Evolutionary conservation across 371 early-diverging fungal species (phyloP), one percentile per base, ranked within the genome.

Genomic region (Mortierella sp.): DNA sequence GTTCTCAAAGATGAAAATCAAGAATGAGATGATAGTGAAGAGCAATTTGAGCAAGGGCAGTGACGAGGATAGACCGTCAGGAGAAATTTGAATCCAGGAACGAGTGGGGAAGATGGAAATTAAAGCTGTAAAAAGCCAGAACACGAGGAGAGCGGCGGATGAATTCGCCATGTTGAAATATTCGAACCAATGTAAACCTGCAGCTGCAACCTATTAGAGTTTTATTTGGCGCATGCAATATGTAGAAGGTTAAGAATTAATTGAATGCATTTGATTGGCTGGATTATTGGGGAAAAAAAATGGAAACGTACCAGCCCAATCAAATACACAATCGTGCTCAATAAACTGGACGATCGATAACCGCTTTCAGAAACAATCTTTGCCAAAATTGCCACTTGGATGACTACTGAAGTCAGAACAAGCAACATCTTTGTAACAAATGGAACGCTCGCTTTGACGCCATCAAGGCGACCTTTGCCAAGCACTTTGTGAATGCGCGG

Each of bases 131-230:
- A 90, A 85, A 31, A 95, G 80, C 94, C 94, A 95, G 72, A 88
- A 94, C 61, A 95, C 86, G 37, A 94, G 83, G 35, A 96, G 86
- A 1, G 85, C 77, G 0, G 89, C 86, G 0, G 93, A 92, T 2
- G 93, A 77, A 9, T 91, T 82, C 37, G 88, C 83, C 65, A 88
- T 90, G 12, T 89, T 86, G 26, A 89, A 86, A 69, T 93, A 92
- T 68, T 95, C 94, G 29, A 88, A 63, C 76, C 89, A 87, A 51
- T 93, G 91, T 59, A 95, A 76, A 7, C 76, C 81, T 3, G 85
- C 76, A 0, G 92, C 93, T 40, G 89, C 83, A 0, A 83, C 43
- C 83, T 89, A 61, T 58, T 35, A 12, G 40, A 23, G 4, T 60
- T 49, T 45, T 37, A 2, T 22, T 15, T 72, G n/a, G n/a, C n/a